Conservation (phyloP, 2,329 filamentous ascomycete species). For the Coniochaeta pulveracea region DNA sequence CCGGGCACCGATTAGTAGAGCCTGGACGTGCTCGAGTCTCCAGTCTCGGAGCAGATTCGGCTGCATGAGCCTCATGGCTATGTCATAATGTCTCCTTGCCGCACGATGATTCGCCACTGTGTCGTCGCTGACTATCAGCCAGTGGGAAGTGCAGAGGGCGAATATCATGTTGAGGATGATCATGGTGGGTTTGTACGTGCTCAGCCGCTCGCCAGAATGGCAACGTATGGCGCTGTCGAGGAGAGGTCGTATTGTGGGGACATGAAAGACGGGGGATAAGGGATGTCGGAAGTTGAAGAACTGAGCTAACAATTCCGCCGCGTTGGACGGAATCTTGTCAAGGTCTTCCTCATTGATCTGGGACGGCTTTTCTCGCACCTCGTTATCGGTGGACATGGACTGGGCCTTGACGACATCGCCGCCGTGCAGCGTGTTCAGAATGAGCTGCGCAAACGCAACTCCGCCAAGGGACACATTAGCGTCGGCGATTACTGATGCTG, state of each 20-base stretch:
- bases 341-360: not conserved
- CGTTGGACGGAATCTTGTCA: slow-evolving; percentile 1
- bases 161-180: slow-evolving; percentile 5
- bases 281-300: slow-evolving; percentile 5
- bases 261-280: slow-evolving; percentile 4
- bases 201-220: not conserved
- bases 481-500: not conserved
- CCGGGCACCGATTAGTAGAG: slow-evolving; percentile 4
- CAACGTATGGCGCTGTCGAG: slow-evolving; percentile 3
- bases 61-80: slow-evolving; percentile 4
- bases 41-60: slow-evolving; percentile 6
- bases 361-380: not conserved
- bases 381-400: slow-evolving; percentile 2
- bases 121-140: slow-evolving; percentile 2
- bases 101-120: slow-evolving; percentile 2
- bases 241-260: slow-evolving; percentile 3
- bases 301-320: slow-evolving; percentile 2
- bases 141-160: slow-evolving; percentile 4
- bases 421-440: slow-evolving; percentile 8
- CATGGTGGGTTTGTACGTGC: slow-evolving; percentile 3
- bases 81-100: slow-evolving; percentile 5
- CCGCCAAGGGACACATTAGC: slow-evolving; percentile 2
- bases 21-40: slow-evolving; percentile 5
- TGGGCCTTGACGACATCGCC: slow-evolving; percentile 4
- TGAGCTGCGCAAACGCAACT: slow-evolving; percentile 7